Conservation (phyloP, 495 filamentous ascomycete species). For the Podospora bellae-mahoneyi region DNA sequence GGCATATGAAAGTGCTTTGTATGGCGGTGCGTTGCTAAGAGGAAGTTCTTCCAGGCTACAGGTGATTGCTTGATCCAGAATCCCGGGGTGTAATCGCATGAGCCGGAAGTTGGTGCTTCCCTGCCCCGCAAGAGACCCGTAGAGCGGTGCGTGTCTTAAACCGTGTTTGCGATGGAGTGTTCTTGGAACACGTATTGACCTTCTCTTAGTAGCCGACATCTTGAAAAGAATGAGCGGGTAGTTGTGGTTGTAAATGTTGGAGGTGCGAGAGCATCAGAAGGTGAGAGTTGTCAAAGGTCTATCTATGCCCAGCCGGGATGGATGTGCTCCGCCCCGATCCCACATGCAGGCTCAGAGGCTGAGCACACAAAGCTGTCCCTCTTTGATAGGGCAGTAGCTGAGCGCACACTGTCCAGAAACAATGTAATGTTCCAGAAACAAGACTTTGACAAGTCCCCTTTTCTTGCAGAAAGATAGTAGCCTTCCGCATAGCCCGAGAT, state of each 20-base stretch:
- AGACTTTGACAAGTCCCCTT: no score
- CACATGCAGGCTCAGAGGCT: not conserved
- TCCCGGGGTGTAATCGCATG: conserved; percentile 3
- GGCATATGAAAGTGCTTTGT: conserved; percentile 23
- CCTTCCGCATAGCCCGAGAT: not conserved
- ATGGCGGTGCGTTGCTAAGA: conserved; percentile 9
- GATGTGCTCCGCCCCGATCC: not conserved
- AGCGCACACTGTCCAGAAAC: no score
- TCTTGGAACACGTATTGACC: not conserved
- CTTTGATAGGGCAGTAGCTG: not conserved
- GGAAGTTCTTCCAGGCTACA: not conserved
- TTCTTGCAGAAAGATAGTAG: not conserved
- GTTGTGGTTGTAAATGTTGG: not conserved
- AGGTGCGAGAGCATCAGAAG: not conserved
- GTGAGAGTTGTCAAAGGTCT: no score
- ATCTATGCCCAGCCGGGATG: no score
- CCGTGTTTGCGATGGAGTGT: not conserved
- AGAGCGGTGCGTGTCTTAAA: not conserved
- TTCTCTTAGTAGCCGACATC: not conserved
- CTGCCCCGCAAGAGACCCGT: not conserved
- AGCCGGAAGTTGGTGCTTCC: conserved; percentile 7
- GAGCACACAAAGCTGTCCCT: not conserved
- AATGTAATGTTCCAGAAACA: no score
- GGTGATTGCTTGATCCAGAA: not conserved
- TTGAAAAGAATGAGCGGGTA: not conserved